Conservation (phyloP, 306 rosid genomes). For the Medicago ruthenica region DNA sequence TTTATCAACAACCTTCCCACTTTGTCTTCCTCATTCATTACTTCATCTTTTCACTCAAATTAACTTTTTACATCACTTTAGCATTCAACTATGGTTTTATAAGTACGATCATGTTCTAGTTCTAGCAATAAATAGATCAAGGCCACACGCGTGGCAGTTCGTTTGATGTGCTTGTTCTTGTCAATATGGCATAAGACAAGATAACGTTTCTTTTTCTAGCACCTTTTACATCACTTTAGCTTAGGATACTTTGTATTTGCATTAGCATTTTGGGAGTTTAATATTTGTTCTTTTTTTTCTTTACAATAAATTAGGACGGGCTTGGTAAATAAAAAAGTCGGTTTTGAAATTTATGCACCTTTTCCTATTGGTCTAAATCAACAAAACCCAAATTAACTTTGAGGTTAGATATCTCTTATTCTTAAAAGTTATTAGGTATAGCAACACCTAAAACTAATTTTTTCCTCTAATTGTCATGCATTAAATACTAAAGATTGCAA, state of each 20-base stretch:
- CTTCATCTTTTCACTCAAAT: background rate
- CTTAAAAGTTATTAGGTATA: no score
- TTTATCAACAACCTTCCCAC: constrained; percentile 11
- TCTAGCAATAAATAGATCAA: background rate
- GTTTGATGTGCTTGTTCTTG: background rate
- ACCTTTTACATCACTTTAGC: constrained; percentile 5
- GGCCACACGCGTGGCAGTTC: constrained; percentile 28
- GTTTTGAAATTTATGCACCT: no score
- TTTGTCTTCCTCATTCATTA: constrained; percentile 43
- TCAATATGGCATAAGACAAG: background rate
- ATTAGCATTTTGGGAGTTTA: background rate
- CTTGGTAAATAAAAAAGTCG: no score
- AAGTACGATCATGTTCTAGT: constrained; percentile 10
- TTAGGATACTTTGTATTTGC: background rate
- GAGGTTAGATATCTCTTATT: background rate
- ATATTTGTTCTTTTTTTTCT: background rate
- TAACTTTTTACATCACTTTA: constrained; percentile 45
- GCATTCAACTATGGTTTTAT: constrained; percentile 43
- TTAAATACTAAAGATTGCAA: no score
- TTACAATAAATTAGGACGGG: no score
- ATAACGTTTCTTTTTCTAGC: background rate
- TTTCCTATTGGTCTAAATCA: no score
- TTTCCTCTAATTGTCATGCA: no score
- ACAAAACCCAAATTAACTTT: background rate
- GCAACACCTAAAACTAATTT: no score